Evolutionary conservation across 148 eudicot genomes (phyloP).

Genomic region (Polygonum aviculare): DNA sequence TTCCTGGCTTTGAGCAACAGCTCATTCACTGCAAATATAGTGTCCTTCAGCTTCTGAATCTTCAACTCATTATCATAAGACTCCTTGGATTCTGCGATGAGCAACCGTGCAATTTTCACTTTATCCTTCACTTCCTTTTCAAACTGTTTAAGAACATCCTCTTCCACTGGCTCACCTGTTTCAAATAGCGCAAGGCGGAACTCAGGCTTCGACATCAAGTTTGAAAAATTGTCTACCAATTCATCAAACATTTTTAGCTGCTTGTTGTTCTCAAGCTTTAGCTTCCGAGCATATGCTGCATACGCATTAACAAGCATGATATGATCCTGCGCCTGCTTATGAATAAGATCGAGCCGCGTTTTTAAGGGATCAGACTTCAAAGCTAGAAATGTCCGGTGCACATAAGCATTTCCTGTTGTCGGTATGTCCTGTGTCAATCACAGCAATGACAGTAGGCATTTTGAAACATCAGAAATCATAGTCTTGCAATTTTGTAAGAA

Average conservation of each 20-base stretch:
- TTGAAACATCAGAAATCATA: background rate
- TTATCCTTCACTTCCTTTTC: constrained; percentile 93
- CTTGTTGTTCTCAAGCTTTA: constrained; percentile 67
- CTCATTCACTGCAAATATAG: constrained; percentile 86
- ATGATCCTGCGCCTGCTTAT: constrained; percentile 80
- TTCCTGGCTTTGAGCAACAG: constrained; percentile 69
- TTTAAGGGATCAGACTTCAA: constrained; percentile 76
- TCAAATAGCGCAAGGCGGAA: constrained; percentile 59
- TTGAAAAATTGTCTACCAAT: constrained; percentile 54
- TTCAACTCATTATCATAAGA: constrained; percentile 89
- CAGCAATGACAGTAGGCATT: background rate
- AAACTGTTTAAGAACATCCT: constrained; percentile 75
- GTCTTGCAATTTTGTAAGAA: background rate
- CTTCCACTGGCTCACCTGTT: constrained; percentile 72
- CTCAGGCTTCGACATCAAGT: constrained; percentile 42
- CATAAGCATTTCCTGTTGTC: constrained; percentile 57
- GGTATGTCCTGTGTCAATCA: constrained; percentile 33
- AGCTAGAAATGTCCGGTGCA: constrained; percentile 63
- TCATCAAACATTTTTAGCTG: constrained; percentile 78
- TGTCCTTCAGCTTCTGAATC: constrained; percentile 89
- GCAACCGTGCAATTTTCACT: constrained; percentile 64
- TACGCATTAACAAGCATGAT: constrained; percentile 73
- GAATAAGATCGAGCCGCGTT: constrained; percentile 66
- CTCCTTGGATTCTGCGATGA: constrained; percentile 78
- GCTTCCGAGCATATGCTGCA: constrained; percentile 76